Base-by-base conservation (phyloP, 768 basidiomycete genomes). In the Saitozyma podzolica region DNA sequence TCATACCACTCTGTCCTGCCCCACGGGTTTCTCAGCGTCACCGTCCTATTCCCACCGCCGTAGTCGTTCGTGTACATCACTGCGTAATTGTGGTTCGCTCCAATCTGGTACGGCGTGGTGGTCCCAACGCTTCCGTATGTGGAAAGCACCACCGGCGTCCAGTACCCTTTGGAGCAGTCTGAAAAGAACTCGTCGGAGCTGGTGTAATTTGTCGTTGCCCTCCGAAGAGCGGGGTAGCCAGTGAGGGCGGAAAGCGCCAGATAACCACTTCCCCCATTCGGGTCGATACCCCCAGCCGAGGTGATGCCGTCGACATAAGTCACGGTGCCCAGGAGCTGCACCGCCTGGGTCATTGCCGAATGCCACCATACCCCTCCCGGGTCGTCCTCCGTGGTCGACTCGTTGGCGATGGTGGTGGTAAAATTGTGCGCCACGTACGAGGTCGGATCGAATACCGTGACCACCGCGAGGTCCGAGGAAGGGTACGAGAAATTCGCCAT, bases 11-110 rank as follows among this genome's bases (percentile, higher is more conserved):
- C 63, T 16, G 58, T 60, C 40, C 17, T 10, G 3, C 68, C 68
- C 68, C 68, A 70, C 5, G 68, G 68, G 55, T 70, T 70, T 17
- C 59, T 39, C 8, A 62, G 50, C 11, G 49, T 54, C 8, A 63
- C 65, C 10, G 50, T 58, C 59, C 61, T 56, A 39, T 40, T 57
- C 14, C 56, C 58, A 37, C 54, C 53, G 9, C 39, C 56, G 16
- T 48, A 41, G 9, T 43, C 57, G 4, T 13, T 56, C 13, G 68
- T 62, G 39, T 40, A 51, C 59, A 61, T 53, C 16, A 70, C 62
- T 9, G 68, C 62, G 50, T 66, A 70, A 9, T 49, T 65, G 45
- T 70, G 68, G 49, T 58, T 47, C 6, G 41, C 54, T 10, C 49
- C 19, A 2, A 65, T n/a, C 9, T 59, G 59, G 7, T 29, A 54